phyloP scores from a whole-genome alignment of 2,329 filamentous ascomycete species.

The Penicillium paneum region DNA sequence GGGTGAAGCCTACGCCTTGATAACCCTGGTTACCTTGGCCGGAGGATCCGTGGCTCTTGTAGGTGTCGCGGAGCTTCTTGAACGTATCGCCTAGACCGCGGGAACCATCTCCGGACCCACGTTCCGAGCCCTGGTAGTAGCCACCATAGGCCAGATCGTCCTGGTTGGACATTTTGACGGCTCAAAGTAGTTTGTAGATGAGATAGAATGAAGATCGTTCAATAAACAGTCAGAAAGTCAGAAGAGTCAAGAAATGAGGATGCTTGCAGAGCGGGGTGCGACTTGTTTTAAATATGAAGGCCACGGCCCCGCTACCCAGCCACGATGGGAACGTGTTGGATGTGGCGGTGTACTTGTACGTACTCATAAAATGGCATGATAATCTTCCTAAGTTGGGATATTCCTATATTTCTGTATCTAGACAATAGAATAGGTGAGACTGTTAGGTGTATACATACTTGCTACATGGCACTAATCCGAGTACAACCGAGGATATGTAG shows the following conservation, averaged over 20 bases:
- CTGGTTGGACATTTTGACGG: conserved; percentile 35
- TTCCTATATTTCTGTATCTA: neutral
- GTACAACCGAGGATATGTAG: neutral
- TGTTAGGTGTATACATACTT: neutral
- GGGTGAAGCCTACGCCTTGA: conserved; percentile 18
- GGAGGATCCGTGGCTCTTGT: conserved; percentile 29
- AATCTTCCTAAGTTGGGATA: neutral
- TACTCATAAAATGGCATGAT: neutral
- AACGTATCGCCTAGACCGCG: conserved; percentile 54
- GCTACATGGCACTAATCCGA: neutral
- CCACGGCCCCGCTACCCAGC: conserved; percentile 27
- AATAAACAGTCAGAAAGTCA: neutral
- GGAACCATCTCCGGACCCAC: conserved; percentile 38
- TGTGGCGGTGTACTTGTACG: conserved; percentile 10
- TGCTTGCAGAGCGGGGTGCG: conserved; percentile 11
- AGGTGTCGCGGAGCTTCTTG: conserved; percentile 45
- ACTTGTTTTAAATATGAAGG: neutral
- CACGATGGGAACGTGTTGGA: conserved; percentile 19
- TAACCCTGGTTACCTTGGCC: conserved; percentile 21
- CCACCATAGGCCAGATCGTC: conserved; percentile 57
- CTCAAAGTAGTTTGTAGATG: neutral
- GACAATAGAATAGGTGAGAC: neutral
- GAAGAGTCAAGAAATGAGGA: neutral
- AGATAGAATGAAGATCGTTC: neutral
- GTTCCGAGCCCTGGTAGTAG: conserved; percentile 39